Conservation (phyloP, 108 stramenopile species). For the Chaetoceros muelleri region DNA sequence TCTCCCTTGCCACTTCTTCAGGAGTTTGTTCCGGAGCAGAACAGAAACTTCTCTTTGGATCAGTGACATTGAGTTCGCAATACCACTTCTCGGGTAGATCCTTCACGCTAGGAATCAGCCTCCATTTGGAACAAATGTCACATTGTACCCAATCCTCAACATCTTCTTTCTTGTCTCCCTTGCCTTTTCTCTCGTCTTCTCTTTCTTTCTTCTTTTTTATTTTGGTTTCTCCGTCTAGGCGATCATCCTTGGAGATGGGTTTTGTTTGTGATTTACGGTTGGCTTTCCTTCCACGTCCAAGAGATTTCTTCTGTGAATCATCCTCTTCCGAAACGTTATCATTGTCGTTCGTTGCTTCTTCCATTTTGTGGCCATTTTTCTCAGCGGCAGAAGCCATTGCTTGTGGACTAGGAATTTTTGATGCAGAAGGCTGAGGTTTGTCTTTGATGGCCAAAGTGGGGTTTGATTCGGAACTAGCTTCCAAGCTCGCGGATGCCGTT, state of each 20-base stretch:
- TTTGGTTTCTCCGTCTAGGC: not conserved
- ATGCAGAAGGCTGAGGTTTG: too few relatives aligned
- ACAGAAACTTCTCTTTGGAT: slow-evolving; percentile 52
- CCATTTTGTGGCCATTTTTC: slow-evolving; percentile 25
- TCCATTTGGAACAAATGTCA: slow-evolving; percentile 81
- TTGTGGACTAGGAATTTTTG: too few relatives aligned
- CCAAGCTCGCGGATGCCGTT: too few relatives aligned
- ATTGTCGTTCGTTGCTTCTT: not conserved
- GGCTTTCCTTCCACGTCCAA: not conserved
- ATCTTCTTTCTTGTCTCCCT: slow-evolving; percentile 18
- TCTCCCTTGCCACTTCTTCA: slow-evolving; percentile 55
- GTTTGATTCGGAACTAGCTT: too few relatives aligned
- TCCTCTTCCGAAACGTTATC: not conserved
- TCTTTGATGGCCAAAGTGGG: too few relatives aligned
- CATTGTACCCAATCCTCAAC: slow-evolving; percentile 75
- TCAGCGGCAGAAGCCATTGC: too few relatives aligned
- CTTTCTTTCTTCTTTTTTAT: slow-evolving; percentile 3
- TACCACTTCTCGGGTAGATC: slow-evolving; percentile 74
- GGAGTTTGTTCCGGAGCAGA: slow-evolving; percentile 54
- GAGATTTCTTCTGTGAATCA: not conserved
- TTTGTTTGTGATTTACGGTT: not conserved
- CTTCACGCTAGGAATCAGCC: slow-evolving; percentile 52
- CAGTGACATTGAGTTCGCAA: slow-evolving; percentile 73
- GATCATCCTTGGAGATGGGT: not conserved
- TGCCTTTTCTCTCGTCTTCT: not conserved